phyloP scores from a whole-genome alignment of 78 protist genomes.

The Emiliania huxleyi region DNA sequence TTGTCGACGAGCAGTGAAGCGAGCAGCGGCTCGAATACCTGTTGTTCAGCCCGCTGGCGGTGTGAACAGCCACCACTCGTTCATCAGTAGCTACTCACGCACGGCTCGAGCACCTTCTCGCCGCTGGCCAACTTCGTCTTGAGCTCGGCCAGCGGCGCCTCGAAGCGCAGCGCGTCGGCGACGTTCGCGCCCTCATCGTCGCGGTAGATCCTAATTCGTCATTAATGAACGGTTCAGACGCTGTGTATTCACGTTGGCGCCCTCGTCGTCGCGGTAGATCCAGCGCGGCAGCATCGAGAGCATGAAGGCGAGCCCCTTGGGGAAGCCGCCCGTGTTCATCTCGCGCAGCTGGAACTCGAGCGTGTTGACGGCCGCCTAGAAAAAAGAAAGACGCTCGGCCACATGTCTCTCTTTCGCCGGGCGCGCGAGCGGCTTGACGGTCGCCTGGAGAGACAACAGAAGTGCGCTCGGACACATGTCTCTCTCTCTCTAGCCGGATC shows the following conservation, averaged over 20 bases:
- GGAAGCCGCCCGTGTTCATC: slow-evolving; percentile 57
- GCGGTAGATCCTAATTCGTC: no score
- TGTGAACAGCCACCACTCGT: no score
- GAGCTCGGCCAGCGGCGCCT: not conserved
- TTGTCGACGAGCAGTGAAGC: not conserved
- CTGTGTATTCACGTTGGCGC: no score
- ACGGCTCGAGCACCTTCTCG: not conserved
- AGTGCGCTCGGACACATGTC: no score
- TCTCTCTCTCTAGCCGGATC: no score
- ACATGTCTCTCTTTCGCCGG: no score
- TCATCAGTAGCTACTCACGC: not conserved
- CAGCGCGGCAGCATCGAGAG: not conserved
- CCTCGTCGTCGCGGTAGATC: not conserved
- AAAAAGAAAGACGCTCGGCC: not conserved
- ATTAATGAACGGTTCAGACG: not conserved
- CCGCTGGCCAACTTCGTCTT: not conserved
- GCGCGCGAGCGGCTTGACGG: no score
- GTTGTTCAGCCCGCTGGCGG: no score
- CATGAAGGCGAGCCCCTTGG: slow-evolving; percentile 26
- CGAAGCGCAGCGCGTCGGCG: slow-evolving; percentile 2
- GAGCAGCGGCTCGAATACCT: not conserved
- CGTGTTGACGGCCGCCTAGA: slow-evolving; percentile 36
- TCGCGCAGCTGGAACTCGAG: slow-evolving; percentile 52
- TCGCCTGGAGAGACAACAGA: not conserved
- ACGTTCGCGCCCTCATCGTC: not conserved